phyloP scores from a whole-genome alignment of 345 rosid genomes.

The Acer yangbiense region DNA sequence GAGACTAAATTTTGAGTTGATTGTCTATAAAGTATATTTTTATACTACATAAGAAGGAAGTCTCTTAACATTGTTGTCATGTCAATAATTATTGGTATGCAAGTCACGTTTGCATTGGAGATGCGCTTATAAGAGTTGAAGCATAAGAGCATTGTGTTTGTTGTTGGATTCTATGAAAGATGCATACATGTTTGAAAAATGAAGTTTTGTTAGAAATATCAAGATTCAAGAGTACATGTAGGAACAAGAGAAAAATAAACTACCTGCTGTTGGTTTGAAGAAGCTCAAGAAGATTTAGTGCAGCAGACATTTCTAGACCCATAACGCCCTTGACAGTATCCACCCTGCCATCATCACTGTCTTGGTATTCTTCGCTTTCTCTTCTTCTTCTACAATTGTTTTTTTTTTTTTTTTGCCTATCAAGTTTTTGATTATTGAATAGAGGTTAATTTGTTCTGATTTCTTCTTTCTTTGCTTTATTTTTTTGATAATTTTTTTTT shows the following conservation, averaged over 20 bases:
- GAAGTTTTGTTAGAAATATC: slow-evolving; percentile 93
- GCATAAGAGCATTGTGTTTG: not conserved
- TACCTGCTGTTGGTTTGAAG: slow-evolving; percentile 83
- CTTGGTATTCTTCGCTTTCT: slow-evolving; percentile 35
- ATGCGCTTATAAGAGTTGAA: not conserved
- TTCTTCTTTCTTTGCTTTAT: no score
- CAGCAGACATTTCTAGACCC: slow-evolving; percentile 30
- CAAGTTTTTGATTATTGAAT: no score
- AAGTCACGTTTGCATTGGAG: no score
- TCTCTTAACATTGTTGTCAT: no score
- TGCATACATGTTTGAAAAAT: slow-evolving; percentile 23
- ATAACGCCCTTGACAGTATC: slow-evolving; percentile 7
- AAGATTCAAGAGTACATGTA: slow-evolving; percentile 79
- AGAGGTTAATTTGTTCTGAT: no score
- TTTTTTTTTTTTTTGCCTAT: not conserved
- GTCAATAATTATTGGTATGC: no score
- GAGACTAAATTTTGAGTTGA: no score
- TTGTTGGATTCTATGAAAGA: not conserved
- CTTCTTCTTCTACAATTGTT: not conserved
- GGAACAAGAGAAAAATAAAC: slow-evolving; percentile 50
- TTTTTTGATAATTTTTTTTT: no score
- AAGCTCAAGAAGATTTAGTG: slow-evolving; percentile 86
- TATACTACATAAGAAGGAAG: no score
- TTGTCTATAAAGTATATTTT: no score
- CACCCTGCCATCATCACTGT: slow-evolving; percentile 59